These are phyloP conservation scores for Fusarium acutatum DNA, from an alignment of 2,329 filamentous ascomycete species.

Conservation along the genomic window DNA sequence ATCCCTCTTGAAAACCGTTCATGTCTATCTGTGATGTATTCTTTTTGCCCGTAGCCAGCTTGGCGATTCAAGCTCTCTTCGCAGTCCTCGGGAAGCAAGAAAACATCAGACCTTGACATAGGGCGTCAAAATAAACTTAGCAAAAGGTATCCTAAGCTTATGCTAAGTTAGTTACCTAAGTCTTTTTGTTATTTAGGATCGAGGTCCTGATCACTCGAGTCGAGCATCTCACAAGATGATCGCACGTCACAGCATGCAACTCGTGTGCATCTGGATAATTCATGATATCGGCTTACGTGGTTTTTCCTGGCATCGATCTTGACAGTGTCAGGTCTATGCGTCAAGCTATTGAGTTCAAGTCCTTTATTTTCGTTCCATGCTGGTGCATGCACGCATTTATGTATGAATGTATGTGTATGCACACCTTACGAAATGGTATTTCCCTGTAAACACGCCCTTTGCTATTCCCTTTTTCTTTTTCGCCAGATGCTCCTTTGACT, in stretches of 20 bases:
- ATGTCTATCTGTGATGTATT: not conserved
- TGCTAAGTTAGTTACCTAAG: not conserved
- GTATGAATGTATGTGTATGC: conserved; percentile 1
- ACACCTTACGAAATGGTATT: not conserved
- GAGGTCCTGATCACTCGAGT: not conserved
- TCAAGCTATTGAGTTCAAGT: not conserved
- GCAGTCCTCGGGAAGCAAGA: not conserved
- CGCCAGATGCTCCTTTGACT: conserved; percentile 26
- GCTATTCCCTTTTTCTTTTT: not conserved
- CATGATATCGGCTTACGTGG: not conserved
- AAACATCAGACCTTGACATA: not conserved
- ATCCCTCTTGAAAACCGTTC: conserved; percentile 32
- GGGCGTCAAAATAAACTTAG: not conserved
- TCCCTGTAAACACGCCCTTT: conserved; percentile 1
- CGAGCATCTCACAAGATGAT: not conserved
- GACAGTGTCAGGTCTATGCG: not conserved
- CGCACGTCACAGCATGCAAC: not conserved
- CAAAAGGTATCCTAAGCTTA: not conserved
- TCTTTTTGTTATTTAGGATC: not conserved
- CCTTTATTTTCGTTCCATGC: not conserved
- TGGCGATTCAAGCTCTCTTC: not conserved
- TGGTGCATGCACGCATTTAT: not conserved
- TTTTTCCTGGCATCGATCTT: not conserved
- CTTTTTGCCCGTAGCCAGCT: not conserved
- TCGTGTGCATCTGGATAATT: not conserved